Base-by-base conservation (phyloP, 2,329 filamentous ascomycete species). In the Paracamarosporium sp. region DNA sequence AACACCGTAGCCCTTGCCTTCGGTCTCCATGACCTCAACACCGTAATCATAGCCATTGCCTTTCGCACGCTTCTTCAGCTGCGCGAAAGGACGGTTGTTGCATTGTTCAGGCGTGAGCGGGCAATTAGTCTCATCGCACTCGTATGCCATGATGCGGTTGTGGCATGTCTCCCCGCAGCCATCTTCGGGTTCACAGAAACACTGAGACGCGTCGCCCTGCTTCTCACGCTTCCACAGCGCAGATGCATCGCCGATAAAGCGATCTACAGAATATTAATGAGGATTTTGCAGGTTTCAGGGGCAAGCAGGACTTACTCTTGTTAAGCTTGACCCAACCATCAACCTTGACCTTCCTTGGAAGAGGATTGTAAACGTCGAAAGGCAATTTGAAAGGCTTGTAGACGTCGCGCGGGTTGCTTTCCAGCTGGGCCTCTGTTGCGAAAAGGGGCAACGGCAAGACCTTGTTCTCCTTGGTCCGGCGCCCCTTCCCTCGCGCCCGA, bases 101-200 rank as follows among this genome's bases (percentile, higher is more conserved):
- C 95, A 99, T 47, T 82, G 72, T 20, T 87, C 84, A n/a, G 86
- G 82, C 38, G 90, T 90, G 15, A 94, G 81, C 57, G 88, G 90
- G 81, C 95, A 99, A 75, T 97, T 99, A 56, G 85, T 89, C 45
- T 90, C 86, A 75, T 98, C 92, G 74, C 95, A 99, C 79, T 99
- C 95, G 76, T 97, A 98, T 55, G 96, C 88, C 93, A 98, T 98
- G 76, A 93, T 93, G 61, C 93, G 85, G 76, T 99, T 99, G 72
- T 97, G 91, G 78, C 95, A 99, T 68, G 90, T 85, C 62, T 97
- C 92, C 62, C 88, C 91, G 70, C 95, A 98, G 33, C 92, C 93
- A 53, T 89, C 87, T 52, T 93, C 90, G 6, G 69, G 64, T 25
- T 64, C 63, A 45, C 76, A 77, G 52, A 71, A 72, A 58, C 89